Base-by-base conservation (phyloP, 495 filamentous ascomycete genomes). In the Parathielavia hyrcaniae region DNA sequence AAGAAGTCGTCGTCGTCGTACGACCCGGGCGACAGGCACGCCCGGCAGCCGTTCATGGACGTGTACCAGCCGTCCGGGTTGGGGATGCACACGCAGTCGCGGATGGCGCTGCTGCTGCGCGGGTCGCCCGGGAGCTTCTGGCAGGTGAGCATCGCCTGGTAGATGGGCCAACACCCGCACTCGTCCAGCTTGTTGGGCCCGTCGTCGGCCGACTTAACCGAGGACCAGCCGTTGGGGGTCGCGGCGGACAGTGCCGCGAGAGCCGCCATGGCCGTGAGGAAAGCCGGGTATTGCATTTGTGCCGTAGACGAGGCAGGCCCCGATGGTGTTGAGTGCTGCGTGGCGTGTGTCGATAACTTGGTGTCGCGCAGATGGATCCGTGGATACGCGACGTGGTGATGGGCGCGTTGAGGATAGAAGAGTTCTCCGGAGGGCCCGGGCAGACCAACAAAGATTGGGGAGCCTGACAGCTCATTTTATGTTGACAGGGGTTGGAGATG, bases 11-110 rank as follows among this genome's bases (percentile, higher is more conserved):
- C 14, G 50, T 53, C 35, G 0, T 57, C 35, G 22, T 12, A n/a
- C 26, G 36, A 47, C 17, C 49, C 57, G 8, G 57, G 43, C 50
- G 50, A 45, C 23, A 59, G 44, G 43, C 57, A 59, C 13, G 17
- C 44, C 9, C 50, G 39, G 44, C 57, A 59, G 30, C 35, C 23
- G 50, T 59, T 35, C 26, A 59, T 41, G 16, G n/a, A 59, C 6
- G 16, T 23, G 34, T 59, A 59, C 57, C 57, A 59, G 9, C 39
- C 57, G 41, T 52, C 57, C 4, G 50, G 50, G 44, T 59, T 59
- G 23, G 49, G 43, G 32, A 59, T 53, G 50, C 57, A 59, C 11
- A 49, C 22, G 44, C 57, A 59, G 14, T 48, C 50, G 10, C 23
- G 20, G 34, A 54, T 34, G 45, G 4, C n/a, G 20, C 16, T 43